Evolutionary conservation across 1,284 basidiomycete species (phyloP), one percentile per base, ranked within the genome.

Genomic region (Malassezia dermatis): DNA sequence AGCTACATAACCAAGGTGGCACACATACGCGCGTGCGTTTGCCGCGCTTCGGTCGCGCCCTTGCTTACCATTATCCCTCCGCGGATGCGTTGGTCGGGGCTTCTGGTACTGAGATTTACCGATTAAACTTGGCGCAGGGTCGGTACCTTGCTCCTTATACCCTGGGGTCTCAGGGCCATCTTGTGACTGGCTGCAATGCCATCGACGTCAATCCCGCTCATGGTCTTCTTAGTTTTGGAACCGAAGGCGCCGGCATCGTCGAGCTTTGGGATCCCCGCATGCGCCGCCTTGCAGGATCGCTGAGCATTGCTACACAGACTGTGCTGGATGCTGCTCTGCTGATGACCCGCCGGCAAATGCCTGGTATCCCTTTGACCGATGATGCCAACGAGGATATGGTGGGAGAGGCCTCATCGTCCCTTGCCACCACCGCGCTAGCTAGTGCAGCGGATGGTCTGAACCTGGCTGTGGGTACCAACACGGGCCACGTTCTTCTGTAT

Each of bases 261-360:
- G 89, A 96, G 73, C 88, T 99, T 69, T 98, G 91, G 89, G 94
- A 98, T 76, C 87, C 86, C 1, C 81, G 93, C 40, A 88, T 88
- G 39, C 79, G 91, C n/a, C 77, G 75, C 0, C 77, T 83, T 37
- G 86, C 89, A 0, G 89, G 88, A 0, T 77, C 82, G 2, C 78
- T 98, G n/a, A 77, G 80, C n/a, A 75, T 95, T 17, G 89, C 90
- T 0, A 78, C 79, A 19, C 78, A 81, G 46, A 64, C 65, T 37
- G 62, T 73, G 0, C 52, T 72, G 40, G 68, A 74, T 27, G 61
- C 70, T 4, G 65, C 71, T 6, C 48, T 71, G 42, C 40, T 67
- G 8, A 75, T 78, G 4, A 75, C 78, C 1, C 67, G 75, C 7
- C 61, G 75, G 12, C 71, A 62, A 44, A 60, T 77, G 75, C 28